phyloP scores from a whole-genome alignment of 163 green algal genomes.

The Scenedesmus sp. region DNA sequence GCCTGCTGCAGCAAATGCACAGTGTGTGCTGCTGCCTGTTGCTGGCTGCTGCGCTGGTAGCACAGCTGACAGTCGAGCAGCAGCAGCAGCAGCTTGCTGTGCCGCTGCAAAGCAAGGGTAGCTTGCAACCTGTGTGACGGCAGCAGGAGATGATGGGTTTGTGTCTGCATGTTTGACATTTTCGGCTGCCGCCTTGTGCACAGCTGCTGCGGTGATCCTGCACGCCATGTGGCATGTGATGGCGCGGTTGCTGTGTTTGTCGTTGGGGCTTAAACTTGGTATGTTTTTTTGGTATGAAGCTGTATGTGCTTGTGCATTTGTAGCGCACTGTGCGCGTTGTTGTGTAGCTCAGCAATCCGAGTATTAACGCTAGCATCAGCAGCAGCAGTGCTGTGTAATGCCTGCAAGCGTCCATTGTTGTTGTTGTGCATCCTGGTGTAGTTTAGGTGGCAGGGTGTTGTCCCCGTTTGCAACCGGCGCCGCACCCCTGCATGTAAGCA shows the following conservation, averaged over 20 bases:
- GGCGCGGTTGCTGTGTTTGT: too few relatives aligned
- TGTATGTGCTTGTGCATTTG: not conserved
- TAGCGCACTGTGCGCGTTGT: not conserved
- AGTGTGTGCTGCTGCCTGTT: conserved; percentile 6
- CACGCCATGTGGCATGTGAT: not conserved
- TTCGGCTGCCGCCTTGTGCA: not conserved
- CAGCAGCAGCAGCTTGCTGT: not conserved
- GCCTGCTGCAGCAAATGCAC: not conserved
- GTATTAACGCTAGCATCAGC: too few relatives aligned
- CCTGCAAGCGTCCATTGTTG: not conserved
- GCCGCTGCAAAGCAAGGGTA: not conserved
- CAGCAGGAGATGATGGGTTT: not conserved
- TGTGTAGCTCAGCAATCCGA: not conserved
- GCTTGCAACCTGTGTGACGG: not conserved
- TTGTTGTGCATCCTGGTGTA: not conserved
- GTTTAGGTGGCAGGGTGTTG: not conserved
- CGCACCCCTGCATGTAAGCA: not conserved
- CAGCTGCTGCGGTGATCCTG: not conserved
- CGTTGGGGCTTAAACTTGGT: too few relatives aligned
- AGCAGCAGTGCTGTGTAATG: not conserved
- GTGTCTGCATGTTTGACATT: not conserved
- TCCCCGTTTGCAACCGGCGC: too few relatives aligned
- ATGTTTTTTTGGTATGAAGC: not conserved
- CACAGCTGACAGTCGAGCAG: not conserved
- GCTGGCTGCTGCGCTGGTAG: not conserved